These are phyloP conservation scores for Erodium texanum DNA, from an alignment of 441 rosid genomes.

Conservation along the genomic window DNA sequence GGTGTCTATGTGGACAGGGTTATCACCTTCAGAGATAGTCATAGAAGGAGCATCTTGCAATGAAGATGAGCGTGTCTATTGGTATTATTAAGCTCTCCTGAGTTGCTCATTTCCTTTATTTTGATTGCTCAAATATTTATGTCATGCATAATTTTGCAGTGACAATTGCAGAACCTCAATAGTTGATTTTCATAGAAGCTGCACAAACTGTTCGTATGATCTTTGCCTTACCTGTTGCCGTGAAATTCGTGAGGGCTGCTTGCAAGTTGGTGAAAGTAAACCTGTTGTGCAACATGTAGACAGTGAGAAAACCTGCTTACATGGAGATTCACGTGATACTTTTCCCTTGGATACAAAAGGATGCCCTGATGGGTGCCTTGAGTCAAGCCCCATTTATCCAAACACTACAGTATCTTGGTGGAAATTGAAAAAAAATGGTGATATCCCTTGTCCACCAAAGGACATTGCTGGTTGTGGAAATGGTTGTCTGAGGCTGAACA, in stretches of 20 bases:
- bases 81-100: conserved; percentile 23
- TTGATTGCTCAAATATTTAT: background rate
- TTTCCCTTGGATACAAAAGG: background rate
- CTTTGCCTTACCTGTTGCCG: conserved; percentile 71
- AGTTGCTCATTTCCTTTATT: conserved; percentile 2
- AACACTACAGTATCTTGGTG: conserved; percentile 27
- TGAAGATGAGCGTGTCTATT: conserved; percentile 36
- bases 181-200: conserved; percentile 67
- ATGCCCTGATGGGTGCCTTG: background rate
- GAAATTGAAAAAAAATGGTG: conserved; percentile 52
- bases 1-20: conserved; percentile 27
- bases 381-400: conserved; percentile 12
- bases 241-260: conserved; percentile 63
- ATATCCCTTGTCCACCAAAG: conserved; percentile 40
- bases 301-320: conserved; percentile 37
- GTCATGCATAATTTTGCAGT: conserved; percentile 29
- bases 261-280: conserved; percentile 34
- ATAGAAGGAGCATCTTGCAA: conserved; percentile 26
- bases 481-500: conserved; percentile 35
- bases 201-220: conserved; percentile 54
- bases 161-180: conserved; percentile 68
- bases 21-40: conserved; percentile 22
- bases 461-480: conserved; percentile 42
- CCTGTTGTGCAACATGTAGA: conserved; percentile 29
- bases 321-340: conserved; percentile 28